Conservation (phyloP, 176 grass and related monocot genomes). For the Eleusine indica region DNA sequence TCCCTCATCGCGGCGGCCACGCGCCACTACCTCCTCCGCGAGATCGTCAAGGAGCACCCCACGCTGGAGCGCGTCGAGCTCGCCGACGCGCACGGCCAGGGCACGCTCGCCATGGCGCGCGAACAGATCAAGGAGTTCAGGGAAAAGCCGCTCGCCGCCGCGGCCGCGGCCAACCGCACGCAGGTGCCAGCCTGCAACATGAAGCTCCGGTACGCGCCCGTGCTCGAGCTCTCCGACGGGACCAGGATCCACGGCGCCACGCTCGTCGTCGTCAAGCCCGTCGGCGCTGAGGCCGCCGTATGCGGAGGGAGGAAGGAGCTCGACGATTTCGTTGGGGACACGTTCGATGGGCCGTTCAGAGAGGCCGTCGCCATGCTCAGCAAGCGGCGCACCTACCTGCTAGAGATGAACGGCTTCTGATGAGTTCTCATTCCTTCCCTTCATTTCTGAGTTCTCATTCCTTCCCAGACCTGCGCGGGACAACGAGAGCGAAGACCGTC, state of each 20-base stretch:
- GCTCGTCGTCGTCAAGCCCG: conserved; percentile 75
- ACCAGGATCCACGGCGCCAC: conserved; percentile 75
- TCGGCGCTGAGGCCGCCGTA: conserved; percentile 50
- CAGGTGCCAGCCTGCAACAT: conserved; percentile 85
- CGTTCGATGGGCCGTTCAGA: conserved; percentile 65
- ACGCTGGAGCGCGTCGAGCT: conserved; percentile 67
- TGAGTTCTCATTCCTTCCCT: not conserved
- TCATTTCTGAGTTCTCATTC: no score
- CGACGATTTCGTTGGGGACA: conserved; percentile 56
- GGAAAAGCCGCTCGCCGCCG: conserved; percentile 63
- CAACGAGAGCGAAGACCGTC: not conserved
- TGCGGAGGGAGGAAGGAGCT: conserved; percentile 57
- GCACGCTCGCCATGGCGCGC: conserved; percentile 59
- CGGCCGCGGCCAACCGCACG: conserved; percentile 58
- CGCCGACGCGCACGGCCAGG: conserved; percentile 72
- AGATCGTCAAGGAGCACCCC: conserved; percentile 80
- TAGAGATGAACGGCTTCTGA: conserved; percentile 92
- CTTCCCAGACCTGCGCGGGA: not conserved
- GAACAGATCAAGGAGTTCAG: conserved; percentile 73
- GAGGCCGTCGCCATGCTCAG: conserved; percentile 60
- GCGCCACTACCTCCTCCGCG: conserved; percentile 79
- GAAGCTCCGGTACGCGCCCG: conserved; percentile 78
- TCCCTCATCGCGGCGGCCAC: conserved; percentile 77
- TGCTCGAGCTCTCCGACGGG: conserved; percentile 68
- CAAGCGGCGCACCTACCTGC: conserved; percentile 76